Evolutionary conservation across 768 basidiomycete genomes (phyloP).

Genomic region (Cystoderma amianthinum): DNA sequence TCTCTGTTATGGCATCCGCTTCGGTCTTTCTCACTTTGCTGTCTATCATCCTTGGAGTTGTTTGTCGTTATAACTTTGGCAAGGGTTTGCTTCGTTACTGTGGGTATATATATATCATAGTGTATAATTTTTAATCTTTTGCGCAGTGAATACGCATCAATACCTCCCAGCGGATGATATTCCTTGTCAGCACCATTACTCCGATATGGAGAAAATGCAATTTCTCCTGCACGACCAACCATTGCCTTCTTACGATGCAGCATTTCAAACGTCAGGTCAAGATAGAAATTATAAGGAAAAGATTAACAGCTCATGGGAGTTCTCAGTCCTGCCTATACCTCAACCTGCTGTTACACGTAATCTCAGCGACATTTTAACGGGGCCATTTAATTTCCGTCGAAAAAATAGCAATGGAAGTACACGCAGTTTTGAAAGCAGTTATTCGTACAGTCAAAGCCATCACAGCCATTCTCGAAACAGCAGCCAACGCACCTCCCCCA

Average conservation of each 20-base stretch:
- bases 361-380: conserved; percentile 22
- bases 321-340: conserved; percentile 12
- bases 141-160: conserved; percentile 58
- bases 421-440: conserved; percentile 20
- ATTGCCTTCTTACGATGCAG: conserved; percentile 41
- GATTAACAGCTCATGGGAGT: neutral
- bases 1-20: conserved; percentile 50
- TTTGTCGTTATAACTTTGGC: conserved; percentile 72
- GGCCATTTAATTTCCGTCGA: conserved; percentile 22
- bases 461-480: conserved; percentile 21
- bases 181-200: conserved; percentile 17
- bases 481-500: conserved; percentile 14
- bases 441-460: conserved; percentile 20
- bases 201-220: conserved; percentile 49
- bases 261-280: too few relatives aligned
- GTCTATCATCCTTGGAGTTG: conserved; percentile 53
- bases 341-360: conserved; percentile 27
- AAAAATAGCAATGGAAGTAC: conserved; percentile 33
- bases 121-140: too few relatives aligned
- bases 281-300: too few relatives aligned
- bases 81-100: conserved; percentile 65
- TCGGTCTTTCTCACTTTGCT: conserved; percentile 52
- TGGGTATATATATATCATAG: conserved; percentile 26
- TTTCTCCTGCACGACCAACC: conserved; percentile 50
- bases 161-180: conserved; percentile 28